Evolutionary conservation across 768 basidiomycete species (phyloP), one percentile per base, ranked within the genome.

Genomic region (Psilocybe azurescens): DNA sequence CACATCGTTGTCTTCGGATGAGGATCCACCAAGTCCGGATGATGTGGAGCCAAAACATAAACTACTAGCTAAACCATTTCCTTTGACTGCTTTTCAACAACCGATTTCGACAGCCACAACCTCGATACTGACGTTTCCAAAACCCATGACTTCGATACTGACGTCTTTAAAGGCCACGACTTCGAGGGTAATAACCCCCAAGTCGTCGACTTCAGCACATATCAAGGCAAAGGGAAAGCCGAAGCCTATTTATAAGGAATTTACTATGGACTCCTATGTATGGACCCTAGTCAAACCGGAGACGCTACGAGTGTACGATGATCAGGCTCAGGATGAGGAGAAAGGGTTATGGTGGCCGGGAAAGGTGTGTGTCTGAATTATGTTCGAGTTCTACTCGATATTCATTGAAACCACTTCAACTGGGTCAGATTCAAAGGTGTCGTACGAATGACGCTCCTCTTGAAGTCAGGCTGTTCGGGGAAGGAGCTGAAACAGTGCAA

Each of bases 301-400:
- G 48, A 69, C 65, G 5, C 79, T 78, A 14, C 61, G 69, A 10
- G 69, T 81, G 14, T 75, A 72, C 7, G 73, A 77, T 41, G 67
- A 68, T 20, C 65, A 73, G 20, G 52, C 68, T 20, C 67, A 69
- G 32, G 55, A 61, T 41, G 61, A 39, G 28, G 55, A 54, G 16
- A 73, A 74, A 32, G 65, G 71, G 59, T 72, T 86, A 41, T 92
- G 90, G 90, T 92, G 90, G 90, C 90, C 90, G 20, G 88, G 80
- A 30, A 81, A 82, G 78, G 90, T 90, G 67, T 65, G 78, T 73
- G 52, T 28, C 62, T 59, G 61, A 59, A 57, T 62, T 62, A 47
- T 54, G 53, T 36, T 28, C 49, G 30, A 44, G 11, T 29, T 32
- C 53, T 9, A 51, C 44, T 54, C 48, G 58, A 50, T 56, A 8